Evolutionary conservation across 2,329 filamentous ascomycete species (phyloP).

Genomic region (Beauveria brongniartii): DNA sequence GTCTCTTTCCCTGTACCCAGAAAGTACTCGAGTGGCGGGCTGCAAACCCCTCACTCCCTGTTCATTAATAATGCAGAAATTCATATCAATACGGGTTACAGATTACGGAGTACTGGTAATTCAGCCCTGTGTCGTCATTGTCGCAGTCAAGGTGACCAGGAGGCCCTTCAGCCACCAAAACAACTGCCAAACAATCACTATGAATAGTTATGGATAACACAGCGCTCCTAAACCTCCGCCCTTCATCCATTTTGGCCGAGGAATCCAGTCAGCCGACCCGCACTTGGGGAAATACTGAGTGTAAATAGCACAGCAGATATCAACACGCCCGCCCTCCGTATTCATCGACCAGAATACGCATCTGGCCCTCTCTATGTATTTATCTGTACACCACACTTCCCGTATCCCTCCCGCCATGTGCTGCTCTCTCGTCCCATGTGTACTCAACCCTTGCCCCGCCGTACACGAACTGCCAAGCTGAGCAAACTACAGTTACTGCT

Average conservation of each 20-base stretch:
- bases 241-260: no score
- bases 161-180: neutral
- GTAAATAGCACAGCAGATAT: no score
- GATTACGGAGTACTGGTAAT: neutral
- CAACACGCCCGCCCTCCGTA: no score
- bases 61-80: neutral
- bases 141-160: neutral
- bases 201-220: no score
- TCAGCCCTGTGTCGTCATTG: neutral
- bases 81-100: neutral
- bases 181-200: no score
- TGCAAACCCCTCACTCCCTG: no score
- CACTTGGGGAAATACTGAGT: no score
- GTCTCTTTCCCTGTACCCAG: no score
- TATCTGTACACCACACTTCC: neutral
- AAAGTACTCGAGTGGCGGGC: no score
- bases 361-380: neutral
- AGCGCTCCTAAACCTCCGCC: neutral
- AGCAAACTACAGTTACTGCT: neutral
- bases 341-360: no score
- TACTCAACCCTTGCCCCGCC: neutral
- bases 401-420: neutral
- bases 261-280: no score
- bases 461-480: neutral
- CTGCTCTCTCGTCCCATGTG: neutral